These are phyloP conservation scores for Lecanicillium sp. DNA, from an alignment of 2,329 filamentous ascomycete species.

Conservation along the genomic window DNA sequence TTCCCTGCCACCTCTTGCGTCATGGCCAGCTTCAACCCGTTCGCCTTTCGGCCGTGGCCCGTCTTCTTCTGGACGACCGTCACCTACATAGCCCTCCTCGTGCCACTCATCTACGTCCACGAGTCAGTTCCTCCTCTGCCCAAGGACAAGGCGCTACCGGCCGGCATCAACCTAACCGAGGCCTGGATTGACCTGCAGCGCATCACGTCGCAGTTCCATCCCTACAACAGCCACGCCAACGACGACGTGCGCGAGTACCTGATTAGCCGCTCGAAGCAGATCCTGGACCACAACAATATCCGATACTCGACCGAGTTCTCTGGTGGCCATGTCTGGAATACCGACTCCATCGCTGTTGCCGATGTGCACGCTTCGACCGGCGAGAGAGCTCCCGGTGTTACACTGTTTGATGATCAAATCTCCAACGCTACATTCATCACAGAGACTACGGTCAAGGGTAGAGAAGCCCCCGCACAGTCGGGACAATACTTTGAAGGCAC, in stretches of 20 bases:
- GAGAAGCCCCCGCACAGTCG: constrained; percentile 24
- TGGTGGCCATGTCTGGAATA: constrained; percentile 26
- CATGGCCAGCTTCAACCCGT: constrained; percentile 38
- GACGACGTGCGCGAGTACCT: constrained; percentile 75
- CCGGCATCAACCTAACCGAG: constrained; percentile 73
- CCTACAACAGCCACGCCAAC: constrained; percentile 81
- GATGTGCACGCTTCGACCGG: neutral
- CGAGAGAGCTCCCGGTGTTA: constrained; percentile 36
- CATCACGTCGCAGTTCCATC: constrained; percentile 72
- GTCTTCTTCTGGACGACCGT: constrained; percentile 74
- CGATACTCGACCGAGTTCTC: constrained; percentile 36
- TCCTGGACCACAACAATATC: constrained; percentile 57
- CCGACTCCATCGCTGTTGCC: neutral
- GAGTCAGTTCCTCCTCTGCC: constrained; percentile 61
- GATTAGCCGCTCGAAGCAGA: constrained; percentile 61
- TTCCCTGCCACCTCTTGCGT: neutral
- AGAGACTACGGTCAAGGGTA: constrained; percentile 17
- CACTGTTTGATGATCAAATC: constrained; percentile 70
- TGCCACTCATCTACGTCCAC: constrained; percentile 67
- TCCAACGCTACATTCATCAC: constrained; percentile 67
- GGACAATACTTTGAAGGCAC: constrained; percentile 84
- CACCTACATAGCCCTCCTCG: constrained; percentile 71
- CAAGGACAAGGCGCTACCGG: constrained; percentile 37
- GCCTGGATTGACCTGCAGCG: constrained; percentile 79
- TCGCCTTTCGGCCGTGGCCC: constrained; percentile 74